Evolutionary conservation across 805 yeast genomes (phyloP), one percentile per base, ranked within the genome.

Genomic region (Saccharomycopsis microspora): DNA sequence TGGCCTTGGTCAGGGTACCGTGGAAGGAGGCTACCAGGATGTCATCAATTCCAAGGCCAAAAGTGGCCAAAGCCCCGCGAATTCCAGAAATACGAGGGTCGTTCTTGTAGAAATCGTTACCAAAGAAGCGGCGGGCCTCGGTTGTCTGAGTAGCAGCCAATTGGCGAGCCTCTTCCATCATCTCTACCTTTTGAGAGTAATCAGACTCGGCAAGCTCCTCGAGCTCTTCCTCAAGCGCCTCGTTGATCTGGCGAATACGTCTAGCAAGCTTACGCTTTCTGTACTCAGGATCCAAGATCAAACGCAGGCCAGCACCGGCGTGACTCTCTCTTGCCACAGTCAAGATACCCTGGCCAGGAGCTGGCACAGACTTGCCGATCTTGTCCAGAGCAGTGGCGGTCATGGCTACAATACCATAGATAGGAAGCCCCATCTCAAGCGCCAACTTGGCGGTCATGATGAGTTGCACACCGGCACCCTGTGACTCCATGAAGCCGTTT

Each of bases 291-390:
- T 88, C 85, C 70, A 93, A 71, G 69, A 85, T 71, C 74, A 77
- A 83, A 68, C 48, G 51, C 9, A 54, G 45, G 19, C 43, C 44
- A 27, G 35, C 32, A 32, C 54, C 54, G 58, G 88, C 85, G 58
- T 82, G 90, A 62, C 81, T 79, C 72, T 94, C 98, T 63, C 95
- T 82, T 50, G 98, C 98, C 63, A 96, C 87, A 53, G 98, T 93
- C 74, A 93, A 76, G 57, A 93, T 85, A 82, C 99, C 99, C 73
- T 90, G 87, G 67, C 99, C 99, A 70, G 99, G 99, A 63, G 98
- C 98, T 56, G 99, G 99, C 57, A 93, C 90, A 44, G 97, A 89
- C 72, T 97, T 84, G 64, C 97, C 97, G 65, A 90, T 90, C 80
- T 89, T 94, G 69, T 93, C 99, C 52, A 95, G 78, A 46, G 98